Percentiles rank a stretch among this genome's conserved stretches.
phyloP scores from a whole-genome alignment of 1,284 basidiomycete genomes.

The Cerrena zonata region DNA sequence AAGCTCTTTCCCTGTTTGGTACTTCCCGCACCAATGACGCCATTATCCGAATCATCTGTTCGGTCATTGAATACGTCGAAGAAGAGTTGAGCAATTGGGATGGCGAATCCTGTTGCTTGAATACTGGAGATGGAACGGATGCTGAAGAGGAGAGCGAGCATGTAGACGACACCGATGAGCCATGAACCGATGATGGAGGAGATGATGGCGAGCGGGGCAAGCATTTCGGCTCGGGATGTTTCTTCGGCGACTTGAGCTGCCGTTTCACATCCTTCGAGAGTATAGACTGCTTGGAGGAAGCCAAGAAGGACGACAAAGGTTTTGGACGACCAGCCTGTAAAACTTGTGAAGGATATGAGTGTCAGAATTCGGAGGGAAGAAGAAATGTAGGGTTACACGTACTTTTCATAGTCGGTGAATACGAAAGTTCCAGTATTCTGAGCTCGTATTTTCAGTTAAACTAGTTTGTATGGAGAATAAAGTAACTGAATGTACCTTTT shows the following conservation, averaged over 20 bases:
- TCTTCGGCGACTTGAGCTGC: constrained; percentile 61
- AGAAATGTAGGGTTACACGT: not conserved
- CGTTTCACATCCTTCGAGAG: constrained; percentile 59
- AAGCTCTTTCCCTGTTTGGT: constrained; percentile 33
- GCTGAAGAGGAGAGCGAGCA: constrained; percentile 55
- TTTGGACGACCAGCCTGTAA: constrained; percentile 49
- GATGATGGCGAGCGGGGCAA: constrained; percentile 53
- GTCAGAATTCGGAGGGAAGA: constrained; percentile 1
- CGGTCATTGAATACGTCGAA: constrained; percentile 46
- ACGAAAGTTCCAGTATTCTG: constrained; percentile 52
- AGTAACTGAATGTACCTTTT: constrained; percentile 35
- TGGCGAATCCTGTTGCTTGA: constrained; percentile 45
- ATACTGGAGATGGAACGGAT: constrained; percentile 48
- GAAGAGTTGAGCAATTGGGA: constrained; percentile 56
- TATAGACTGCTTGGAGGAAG: constrained; percentile 57
- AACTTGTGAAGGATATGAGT: constrained; percentile 29
- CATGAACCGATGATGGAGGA: constrained; percentile 56
- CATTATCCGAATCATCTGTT: too few species aligned
- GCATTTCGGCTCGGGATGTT: constrained; percentile 48
- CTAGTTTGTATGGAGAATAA: not conserved
- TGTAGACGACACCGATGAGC: constrained; percentile 52
- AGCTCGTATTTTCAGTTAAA: not conserved
- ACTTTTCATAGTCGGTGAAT: constrained; percentile 57
- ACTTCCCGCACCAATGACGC: not conserved
- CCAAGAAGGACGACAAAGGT: constrained; percentile 57